Base-by-base conservation (phyloP, 176 grass and related monocot species). In the Paspalum notatum region DNA sequence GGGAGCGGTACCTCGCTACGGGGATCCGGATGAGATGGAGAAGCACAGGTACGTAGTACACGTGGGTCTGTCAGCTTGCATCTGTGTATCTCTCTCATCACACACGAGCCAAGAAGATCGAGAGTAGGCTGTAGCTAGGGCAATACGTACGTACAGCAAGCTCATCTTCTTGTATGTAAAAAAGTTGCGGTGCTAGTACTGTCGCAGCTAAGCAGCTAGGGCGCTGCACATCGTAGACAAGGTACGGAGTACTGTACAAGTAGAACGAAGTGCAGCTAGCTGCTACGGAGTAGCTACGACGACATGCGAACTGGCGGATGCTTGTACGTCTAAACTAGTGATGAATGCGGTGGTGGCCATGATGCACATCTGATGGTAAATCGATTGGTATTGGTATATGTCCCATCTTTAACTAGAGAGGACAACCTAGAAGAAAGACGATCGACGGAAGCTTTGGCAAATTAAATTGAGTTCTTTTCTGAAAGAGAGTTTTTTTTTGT, bases 271-370 rank as follows among this genome's bases (percentile, higher is more conserved):
- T 62, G 2, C 18, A 55, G 50, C n/a, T n/a, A n/a, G n/a, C n/a
- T n/a, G n/a, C n/a, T n/a, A n/a, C n/a, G n/a, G n/a, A n/a, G n/a
- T n/a, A n/a, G n/a, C 20, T 56, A 45, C 21, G 57, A 60, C 57
- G 57, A 60, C 4, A 50, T 41, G 26, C 5, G 7, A 42, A 2
- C 56, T 60, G 57, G 27, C 9, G 20, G 10, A 40, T 81, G 79
- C 67, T 81, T 81, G 67, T 39, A 39, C 55, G 67, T 42, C 50
- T 63, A 41, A 50, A 43, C 32, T 18, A 43, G 40, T 69, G 15
- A 57, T 56, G 51, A 57, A 41, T 66, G 3, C 12, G 43, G 9
- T 45, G 43, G 43, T 45, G 43, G 43, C 5, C 43, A 45, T 45
- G 43, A 1, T 45, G 43, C 32, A 45, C 43, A 67, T 44, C 18